Base-by-base conservation (phyloP, 192 early-diverging fungal genomes). In the Gaertneriomyces sp. region DNA sequence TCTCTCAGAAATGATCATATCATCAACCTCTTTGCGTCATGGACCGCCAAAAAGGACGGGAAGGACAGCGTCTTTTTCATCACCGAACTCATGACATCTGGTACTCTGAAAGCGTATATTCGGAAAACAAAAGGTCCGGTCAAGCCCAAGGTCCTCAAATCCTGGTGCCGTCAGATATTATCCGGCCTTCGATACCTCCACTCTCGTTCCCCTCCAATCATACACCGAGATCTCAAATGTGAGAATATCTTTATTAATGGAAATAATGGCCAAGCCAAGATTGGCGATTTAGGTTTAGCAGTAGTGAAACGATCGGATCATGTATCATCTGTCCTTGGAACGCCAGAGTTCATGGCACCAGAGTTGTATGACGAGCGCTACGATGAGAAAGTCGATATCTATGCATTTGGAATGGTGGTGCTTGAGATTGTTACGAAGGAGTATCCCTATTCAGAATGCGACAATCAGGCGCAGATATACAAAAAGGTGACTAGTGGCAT, bases 231-330 rank as follows among this genome's bases (percentile, higher is more conserved):
- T 45, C 58, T 83, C 6, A 83, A 83, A 56, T 83, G 78, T 55
- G 78, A 85, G 60, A 94, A 94, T 61, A 90, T 94, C 38, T 94
- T 94, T 63, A 90, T 94, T 64, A 94, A 93, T 65, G 91, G 91
- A 45, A 87, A 88, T 56, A 89, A 93, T 65, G 92, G 92, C 54
- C 84, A 90, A 73, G 87, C 89, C 20, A 94, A 93, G 69, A 93
- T 93, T 69, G 92, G 92, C 4, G 92, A 93, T 66, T 77, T 93
- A 53, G 92, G 92, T 8, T 75, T 90, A 9, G 89, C 89, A 7
- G 80, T 84, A 6, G 80, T 87, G 39, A 88, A 88, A 46, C 69
- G 76, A 61, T 51, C 71, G 16, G 85, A 88, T 44, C 88, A 90
- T 70, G 77, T 83, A 20, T 87, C 85, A 4, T 87, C 84, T n/a